Percentiles rank a stretch among this genome's conserved stretches.
Evolutionary conservation across 768 basidiomycete species (phyloP).

Genomic region (Lactifluus volemus): DNA sequence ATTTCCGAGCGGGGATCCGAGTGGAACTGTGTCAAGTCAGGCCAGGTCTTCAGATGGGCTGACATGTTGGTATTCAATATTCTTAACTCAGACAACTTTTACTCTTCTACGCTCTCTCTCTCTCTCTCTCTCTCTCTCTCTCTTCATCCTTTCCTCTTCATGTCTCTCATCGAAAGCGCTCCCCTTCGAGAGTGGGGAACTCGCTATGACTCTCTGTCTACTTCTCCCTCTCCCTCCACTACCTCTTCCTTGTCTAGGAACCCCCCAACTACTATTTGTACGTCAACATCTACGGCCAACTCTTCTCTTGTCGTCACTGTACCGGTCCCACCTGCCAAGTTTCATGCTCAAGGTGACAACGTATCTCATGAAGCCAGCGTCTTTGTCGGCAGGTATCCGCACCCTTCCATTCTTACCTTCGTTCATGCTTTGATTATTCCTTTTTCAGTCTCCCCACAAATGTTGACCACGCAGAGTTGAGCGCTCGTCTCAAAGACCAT

Average conservation of each 20-base stretch:
- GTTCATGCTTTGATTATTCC: conserved; percentile 13
- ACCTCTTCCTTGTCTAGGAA: conserved; percentile 20
- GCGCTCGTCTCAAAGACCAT: conserved; percentile 52
- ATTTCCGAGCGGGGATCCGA: conserved; percentile 9
- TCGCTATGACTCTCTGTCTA: conserved; percentile 57
- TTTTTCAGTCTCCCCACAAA: conserved; percentile 54
- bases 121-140: not conserved
- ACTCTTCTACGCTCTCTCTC: not conserved
- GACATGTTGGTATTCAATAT: conserved; percentile 15
- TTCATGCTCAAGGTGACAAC: conserved; percentile 27
- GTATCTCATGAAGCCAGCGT: conserved; percentile 70
- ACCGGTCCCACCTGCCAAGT: conserved; percentile 19
- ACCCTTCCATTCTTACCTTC: not conserved
- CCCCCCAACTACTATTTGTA: not conserved
- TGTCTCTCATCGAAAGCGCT: conserved; percentile 36
- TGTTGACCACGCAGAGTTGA: conserved; percentile 56
- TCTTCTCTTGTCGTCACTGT: conserved; percentile 21
- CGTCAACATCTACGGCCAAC: conserved; percentile 12
- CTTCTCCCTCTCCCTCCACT: conserved; percentile 36
- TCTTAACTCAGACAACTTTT: conserved; percentile 6
- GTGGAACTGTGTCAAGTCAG: conserved; percentile 3
- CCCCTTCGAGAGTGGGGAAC: conserved; percentile 56
- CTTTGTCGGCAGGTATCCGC: conserved; percentile 69
- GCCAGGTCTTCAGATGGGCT: not conserved
- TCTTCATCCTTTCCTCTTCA: conserved; percentile 20